A percentile compares a stretch with the other conserved stretches of the same genome.
These are phyloP conservation scores for Pyricularia grisea DNA, from an alignment of 2,329 filamentous ascomycete species.

Conservation along the genomic window DNA sequence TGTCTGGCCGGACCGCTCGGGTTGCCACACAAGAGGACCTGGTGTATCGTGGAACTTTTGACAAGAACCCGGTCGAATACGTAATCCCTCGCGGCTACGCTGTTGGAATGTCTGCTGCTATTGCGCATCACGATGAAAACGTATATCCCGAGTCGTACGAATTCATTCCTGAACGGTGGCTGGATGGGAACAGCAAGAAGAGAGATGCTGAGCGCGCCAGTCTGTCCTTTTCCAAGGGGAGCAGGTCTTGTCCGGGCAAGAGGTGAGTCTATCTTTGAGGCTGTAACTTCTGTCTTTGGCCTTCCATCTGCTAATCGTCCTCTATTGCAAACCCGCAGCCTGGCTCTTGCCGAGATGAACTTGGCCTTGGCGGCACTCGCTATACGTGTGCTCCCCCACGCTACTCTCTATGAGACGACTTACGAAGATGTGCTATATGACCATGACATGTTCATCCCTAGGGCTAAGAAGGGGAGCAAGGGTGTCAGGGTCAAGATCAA, in stretches of 20 bases:
- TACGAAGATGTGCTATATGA: constrained; percentile 19
- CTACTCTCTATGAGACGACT: constrained; percentile 18
- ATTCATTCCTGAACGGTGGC: constrained; percentile 30
- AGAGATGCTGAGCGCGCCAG: constrained; percentile 24
- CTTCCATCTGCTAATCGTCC: not conserved
- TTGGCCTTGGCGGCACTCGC: constrained; percentile 15
- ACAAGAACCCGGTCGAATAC: constrained; percentile 13
- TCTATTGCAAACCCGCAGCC: constrained; percentile 7
- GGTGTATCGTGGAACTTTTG: constrained; percentile 8
- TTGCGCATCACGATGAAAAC: constrained; percentile 28
- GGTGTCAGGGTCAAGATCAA: constrained; percentile 4
- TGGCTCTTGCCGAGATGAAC: constrained; percentile 21
- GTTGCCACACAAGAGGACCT: constrained; percentile 13
- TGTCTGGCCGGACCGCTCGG: constrained; percentile 11
- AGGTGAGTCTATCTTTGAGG: constrained; percentile 16
- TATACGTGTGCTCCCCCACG: constrained; percentile 18
- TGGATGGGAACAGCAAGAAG: constrained; percentile 19
- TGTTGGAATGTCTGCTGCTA: constrained; percentile 26
- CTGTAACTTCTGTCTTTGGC: not conserved
- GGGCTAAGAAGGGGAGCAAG: constrained; percentile 4
- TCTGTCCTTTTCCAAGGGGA: constrained; percentile 30
- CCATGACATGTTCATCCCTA: constrained; percentile 5
- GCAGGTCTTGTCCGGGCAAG: constrained; percentile 29
- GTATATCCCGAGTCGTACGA: constrained; percentile 26
- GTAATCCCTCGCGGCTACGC: constrained; percentile 25